phyloP scores from a whole-genome alignment of 805 yeast genomes.

The Huiozyma naganishii region DNA sequence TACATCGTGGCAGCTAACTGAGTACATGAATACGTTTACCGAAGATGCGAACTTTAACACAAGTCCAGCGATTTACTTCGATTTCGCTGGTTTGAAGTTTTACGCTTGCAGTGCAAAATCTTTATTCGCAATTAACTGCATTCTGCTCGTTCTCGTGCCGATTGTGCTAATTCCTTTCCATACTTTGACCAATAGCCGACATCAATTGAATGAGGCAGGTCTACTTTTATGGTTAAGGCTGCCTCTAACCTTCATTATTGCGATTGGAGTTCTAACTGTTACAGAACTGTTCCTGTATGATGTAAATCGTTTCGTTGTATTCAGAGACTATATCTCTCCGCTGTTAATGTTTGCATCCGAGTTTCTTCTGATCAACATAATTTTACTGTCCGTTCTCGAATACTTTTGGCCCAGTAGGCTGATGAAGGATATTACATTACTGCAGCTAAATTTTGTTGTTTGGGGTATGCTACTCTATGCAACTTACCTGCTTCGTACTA shows the following conservation, averaged over 20 bases:
- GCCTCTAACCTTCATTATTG: slow-evolving; percentile 44
- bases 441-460: slow-evolving; percentile 42
- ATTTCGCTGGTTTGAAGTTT: slow-evolving; percentile 49
- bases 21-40: slow-evolving; percentile 33
- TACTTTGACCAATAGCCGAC: slow-evolving; percentile 36
- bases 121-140: slow-evolving; percentile 42
- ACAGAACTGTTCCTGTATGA: slow-evolving; percentile 32
- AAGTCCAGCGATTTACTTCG: slow-evolving; percentile 51
- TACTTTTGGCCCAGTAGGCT: slow-evolving; percentile 34
- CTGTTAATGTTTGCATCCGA: slow-evolving; percentile 38
- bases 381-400: slow-evolving; percentile 33
- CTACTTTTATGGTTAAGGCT: slow-evolving; percentile 37
- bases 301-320: slow-evolving; percentile 40
- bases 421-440: slow-evolving; percentile 46
- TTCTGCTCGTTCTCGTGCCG: slow-evolving; percentile 46
- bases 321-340: slow-evolving; percentile 40
- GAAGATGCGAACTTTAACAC: slow-evolving; percentile 13
- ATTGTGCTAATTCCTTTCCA: slow-evolving; percentile 38
- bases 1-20: slow-evolving; percentile 51
- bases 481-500: slow-evolving; percentile 38
- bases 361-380: slow-evolving; percentile 15
- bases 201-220: slow-evolving; percentile 38
- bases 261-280: slow-evolving; percentile 31
- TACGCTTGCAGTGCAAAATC: slow-evolving; percentile 40
- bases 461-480: slow-evolving; percentile 48